phyloP scores from a whole-genome alignment of 208 protist genomes.

The Wallacemonas collosoma region DNA sequence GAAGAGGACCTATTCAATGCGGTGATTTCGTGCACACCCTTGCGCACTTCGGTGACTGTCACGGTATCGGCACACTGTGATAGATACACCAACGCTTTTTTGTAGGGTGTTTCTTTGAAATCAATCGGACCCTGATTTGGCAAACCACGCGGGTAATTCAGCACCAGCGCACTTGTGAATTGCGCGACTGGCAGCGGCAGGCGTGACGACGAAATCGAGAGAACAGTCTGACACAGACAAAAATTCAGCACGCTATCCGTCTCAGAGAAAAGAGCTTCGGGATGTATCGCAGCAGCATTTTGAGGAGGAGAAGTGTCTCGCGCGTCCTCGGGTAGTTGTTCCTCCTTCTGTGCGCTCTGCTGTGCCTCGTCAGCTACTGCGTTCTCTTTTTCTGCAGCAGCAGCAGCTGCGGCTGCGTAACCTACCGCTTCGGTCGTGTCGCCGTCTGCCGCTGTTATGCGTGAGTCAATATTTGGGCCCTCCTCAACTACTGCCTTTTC shows the following conservation, averaged over 20 bases:
- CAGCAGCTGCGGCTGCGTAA: background rate
- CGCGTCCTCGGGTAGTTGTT: background rate
- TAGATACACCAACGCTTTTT: slow-evolving; percentile 63
- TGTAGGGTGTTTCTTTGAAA: slow-evolving; percentile 75
- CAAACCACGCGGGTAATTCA: slow-evolving; percentile 47
- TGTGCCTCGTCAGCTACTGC: background rate
- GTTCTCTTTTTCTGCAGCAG: background rate
- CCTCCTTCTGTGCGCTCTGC: background rate
- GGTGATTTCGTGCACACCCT: slow-evolving; percentile 43
- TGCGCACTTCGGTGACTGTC: slow-evolving; percentile 44
- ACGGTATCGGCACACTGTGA: slow-evolving; percentile 38
- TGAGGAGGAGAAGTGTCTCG: slow-evolving; percentile 3
- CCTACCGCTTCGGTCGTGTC: background rate
- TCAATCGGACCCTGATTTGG: slow-evolving; percentile 35
- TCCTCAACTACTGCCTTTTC: too few species aligned
- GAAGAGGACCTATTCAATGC: slow-evolving; percentile 47
- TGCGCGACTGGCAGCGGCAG: slow-evolving; percentile 65
- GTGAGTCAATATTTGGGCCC: too few species aligned
- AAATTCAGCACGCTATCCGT: slow-evolving; percentile 57
- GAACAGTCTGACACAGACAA: slow-evolving; percentile 59
- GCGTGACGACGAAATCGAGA: slow-evolving; percentile 28
- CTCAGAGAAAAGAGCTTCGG: slow-evolving; percentile 25
- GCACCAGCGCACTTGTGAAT: slow-evolving; percentile 55
- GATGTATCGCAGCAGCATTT: background rate
- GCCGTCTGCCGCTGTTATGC: too few species aligned